A percentile compares a stretch with the other conserved stretches of the same genome.
Evolutionary conservation across 108 stramenopile genomes (phyloP).

Genomic region (Nannochloropsis granulata): DNA sequence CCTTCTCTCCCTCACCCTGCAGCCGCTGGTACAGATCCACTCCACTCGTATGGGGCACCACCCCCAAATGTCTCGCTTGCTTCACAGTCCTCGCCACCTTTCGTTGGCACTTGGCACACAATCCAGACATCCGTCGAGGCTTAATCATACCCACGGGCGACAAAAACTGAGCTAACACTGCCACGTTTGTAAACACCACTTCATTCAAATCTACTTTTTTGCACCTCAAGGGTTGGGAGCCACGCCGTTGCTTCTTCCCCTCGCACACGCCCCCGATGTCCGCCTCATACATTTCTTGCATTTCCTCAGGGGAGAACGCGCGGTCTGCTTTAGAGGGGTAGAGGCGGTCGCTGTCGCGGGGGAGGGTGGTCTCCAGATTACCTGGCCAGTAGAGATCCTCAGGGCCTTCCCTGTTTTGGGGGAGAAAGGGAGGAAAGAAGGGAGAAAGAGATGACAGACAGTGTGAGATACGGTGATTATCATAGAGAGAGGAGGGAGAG

Average conservation of each 20-base stretch:
- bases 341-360: not conserved
- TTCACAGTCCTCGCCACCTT: conserved; percentile 36
- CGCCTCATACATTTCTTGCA: not conserved
- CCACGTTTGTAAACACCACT: not conserved
- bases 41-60: conserved; percentile 15
- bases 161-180: not conserved
- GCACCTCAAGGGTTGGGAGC: not conserved
- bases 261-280: not conserved
- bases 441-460: not conserved
- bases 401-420: not conserved
- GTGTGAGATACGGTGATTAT: not conserved
- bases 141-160: conserved; percentile 15
- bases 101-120: conserved; percentile 41
- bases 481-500: too few relatives aligned
- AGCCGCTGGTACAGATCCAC: not conserved
- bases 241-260: not conserved
- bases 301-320: not conserved
- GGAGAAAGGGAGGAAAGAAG: not conserved
- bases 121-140: conserved; percentile 21
- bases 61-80: conserved; percentile 31
- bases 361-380: not conserved
- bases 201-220: not conserved
- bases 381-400: not conserved
- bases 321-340: not conserved
- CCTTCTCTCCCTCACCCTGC: not conserved